phyloP scores from a whole-genome alignment of 2,329 filamentous ascomycete genomes.

The Plenodomus tracheiphilus region DNA sequence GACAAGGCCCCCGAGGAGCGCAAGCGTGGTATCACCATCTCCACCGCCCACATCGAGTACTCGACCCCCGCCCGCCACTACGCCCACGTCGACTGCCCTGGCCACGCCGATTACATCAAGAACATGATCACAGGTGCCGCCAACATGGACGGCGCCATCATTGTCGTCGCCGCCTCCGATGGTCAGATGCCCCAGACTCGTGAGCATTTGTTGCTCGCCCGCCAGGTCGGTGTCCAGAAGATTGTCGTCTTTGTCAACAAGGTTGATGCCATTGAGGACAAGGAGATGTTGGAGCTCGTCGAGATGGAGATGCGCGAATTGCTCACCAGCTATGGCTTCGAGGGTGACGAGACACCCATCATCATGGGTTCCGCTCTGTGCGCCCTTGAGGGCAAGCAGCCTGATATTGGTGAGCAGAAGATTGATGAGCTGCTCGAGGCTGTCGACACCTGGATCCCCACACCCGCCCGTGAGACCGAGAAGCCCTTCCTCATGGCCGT shows the following conservation, averaged over 20 bases:
- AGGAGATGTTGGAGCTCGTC: conserved; percentile 99
- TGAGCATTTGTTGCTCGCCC: conserved; percentile 95
- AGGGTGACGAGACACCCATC: conserved; percentile 97
- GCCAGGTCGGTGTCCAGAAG: conserved; percentile 96
- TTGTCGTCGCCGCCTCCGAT: conserved; percentile 96
- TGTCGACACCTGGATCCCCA: conserved; percentile 96
- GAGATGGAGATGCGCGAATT: conserved; percentile 99
- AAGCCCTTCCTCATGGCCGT: conserved; percentile 99
- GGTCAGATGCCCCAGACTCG: conserved; percentile 99
- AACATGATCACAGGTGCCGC: conserved; percentile 99
- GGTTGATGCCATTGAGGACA: conserved; percentile 94
- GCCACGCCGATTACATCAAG: conserved; percentile 99
- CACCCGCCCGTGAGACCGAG: conserved; percentile 87
- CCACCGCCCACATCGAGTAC: conserved; percentile 98
- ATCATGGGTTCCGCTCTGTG: conserved; percentile 96
- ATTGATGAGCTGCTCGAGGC: conserved; percentile 90
- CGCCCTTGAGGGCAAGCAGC: conserved; percentile 82
- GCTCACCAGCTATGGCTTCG: conserved; percentile 88
- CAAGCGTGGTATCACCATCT: conserved; percentile 99
- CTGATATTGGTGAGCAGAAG: conserved; percentile 83
- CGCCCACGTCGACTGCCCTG: conserved; percentile 99
- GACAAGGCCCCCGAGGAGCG: conserved; percentile 99
- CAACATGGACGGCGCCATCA: conserved; percentile 99
- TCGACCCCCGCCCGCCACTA: conserved; percentile 92
- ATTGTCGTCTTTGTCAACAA: conserved; percentile 99